phyloP scores from a whole-genome alignment of 352 stramenopile species.

The Pythium sukuiense region DNA sequence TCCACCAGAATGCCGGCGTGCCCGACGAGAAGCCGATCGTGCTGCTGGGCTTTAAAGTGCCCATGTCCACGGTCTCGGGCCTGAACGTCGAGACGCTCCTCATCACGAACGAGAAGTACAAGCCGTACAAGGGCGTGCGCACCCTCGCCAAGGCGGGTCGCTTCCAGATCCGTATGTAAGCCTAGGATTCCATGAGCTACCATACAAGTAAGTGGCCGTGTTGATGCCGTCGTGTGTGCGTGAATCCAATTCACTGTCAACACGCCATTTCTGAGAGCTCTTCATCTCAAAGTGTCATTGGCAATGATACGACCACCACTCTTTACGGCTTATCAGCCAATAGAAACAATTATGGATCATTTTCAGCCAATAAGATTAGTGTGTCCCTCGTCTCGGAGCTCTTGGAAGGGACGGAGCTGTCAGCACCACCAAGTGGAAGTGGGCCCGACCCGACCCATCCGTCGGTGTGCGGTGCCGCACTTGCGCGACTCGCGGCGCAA shows the following conservation, averaged over 20 bases:
- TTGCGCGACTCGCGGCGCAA: background rate
- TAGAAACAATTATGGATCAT: background rate
- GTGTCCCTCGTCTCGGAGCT: slow-evolving; percentile 16
- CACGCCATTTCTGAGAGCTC: no score
- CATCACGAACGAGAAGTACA: slow-evolving; percentile 96
- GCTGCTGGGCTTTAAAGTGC: slow-evolving; percentile 95
- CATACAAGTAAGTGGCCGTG: no score
- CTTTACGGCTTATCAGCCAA: slow-evolving; percentile 1
- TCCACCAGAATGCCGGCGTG: slow-evolving; percentile 81
- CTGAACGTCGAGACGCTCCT: slow-evolving; percentile 94
- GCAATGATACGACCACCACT: slow-evolving; percentile 7
- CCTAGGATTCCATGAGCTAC: background rate
- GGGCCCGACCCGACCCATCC: slow-evolving; percentile 1
- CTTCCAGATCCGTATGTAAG: slow-evolving; percentile 94
- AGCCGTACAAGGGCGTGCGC: slow-evolving; percentile 97
- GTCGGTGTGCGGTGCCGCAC: slow-evolving; percentile 23
- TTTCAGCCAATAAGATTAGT: slow-evolving; percentile 8
- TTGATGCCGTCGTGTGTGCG: no score
- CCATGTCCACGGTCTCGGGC: slow-evolving; percentile 94
- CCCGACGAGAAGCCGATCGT: slow-evolving; percentile 94
- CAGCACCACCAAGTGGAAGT: slow-evolving; percentile 24
- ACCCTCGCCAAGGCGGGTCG: slow-evolving; percentile 95
- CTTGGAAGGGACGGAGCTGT: slow-evolving; percentile 16
- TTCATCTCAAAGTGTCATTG: background rate
- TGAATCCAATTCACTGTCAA: no score